Evolutionary conservation across 306 rosid species (phyloP).

Genomic region (Medicago ruthenica): DNA sequence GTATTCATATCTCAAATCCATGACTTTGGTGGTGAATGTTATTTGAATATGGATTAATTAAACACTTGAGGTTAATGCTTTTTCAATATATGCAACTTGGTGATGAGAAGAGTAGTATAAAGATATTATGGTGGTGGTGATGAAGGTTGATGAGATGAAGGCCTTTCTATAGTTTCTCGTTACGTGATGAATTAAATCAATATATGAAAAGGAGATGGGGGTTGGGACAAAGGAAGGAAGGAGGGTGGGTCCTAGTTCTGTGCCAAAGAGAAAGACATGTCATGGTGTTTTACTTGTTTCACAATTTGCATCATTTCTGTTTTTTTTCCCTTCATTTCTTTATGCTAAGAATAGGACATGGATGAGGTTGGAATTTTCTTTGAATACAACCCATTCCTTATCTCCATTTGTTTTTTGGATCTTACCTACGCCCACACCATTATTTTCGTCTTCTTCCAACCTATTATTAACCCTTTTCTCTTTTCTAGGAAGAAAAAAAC

Average conservation of each 20-base stretch:
- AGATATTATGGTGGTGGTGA: background rate
- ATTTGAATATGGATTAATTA: background rate
- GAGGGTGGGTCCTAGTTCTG: slow-evolving; percentile 1
- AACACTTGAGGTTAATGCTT: background rate
- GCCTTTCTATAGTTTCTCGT: background rate
- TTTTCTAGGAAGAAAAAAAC: background rate
- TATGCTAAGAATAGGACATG: slow-evolving; percentile 7
- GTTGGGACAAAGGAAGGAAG: slow-evolving; percentile 3
- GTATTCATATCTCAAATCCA: slow-evolving; percentile 53
- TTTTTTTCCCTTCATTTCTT: background rate
- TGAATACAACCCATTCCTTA: slow-evolving; percentile 18
- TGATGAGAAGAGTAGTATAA: background rate
- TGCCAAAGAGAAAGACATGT: slow-evolving; percentile 2
- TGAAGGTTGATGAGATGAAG: slow-evolving; percentile 16
- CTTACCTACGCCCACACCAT: background rate
- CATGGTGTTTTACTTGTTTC: background rate
- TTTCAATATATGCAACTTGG: background rate
- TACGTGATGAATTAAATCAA: background rate
- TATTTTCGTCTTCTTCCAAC: background rate
- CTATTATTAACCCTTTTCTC: background rate
- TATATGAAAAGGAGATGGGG: background rate
- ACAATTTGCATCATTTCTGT: slow-evolving; percentile 10
- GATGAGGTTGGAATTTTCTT: background rate
- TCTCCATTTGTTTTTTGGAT: slow-evolving; percentile 1
- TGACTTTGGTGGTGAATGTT: background rate